Base-by-base conservation (phyloP, 2,329 filamentous ascomycete species). In the Leptographium procerum region DNA sequence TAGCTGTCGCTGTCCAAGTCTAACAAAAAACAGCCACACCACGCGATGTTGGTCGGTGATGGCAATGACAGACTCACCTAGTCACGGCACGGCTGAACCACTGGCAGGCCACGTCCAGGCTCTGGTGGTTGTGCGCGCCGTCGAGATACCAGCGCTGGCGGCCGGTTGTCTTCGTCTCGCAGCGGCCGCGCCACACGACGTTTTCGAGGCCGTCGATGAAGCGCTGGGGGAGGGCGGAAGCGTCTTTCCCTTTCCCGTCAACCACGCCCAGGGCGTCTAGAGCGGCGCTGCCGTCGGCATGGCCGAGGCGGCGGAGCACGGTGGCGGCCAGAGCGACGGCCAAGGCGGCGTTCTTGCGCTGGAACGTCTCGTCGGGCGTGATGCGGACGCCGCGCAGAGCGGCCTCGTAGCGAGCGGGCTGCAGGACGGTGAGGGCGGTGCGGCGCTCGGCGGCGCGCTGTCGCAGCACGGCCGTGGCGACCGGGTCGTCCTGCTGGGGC, bases 121-220 rank as follows among this genome's bases (percentile, higher is more conserved):
- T 95, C 65, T 96, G 91, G 26, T 85, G 76, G 0, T 91, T 96
- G 68, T 96, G 91, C 2, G 89, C 91, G 3, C 91, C 90, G 66
- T 96, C 91, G 19, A 96, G 82, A 63, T 87, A 84, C 90, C 91
- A 96, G 19, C 77, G 78, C 11, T 88, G 70, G 31, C 77, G 75
- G 3, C 71, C 70, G 2, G 73, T 73, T 3, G 73, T 66, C 34
- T 70, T 71, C 2, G 80, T 80, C 68, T 96, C 90, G 66, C 89
- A 95, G 19, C 91, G 80, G 1, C 91, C 91, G 19, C 87, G 80
- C 63, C 91, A 81, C 2, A 77, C 80, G 1, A 89, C 87, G 56
- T 78, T 69, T 63, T 83, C 79, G 2, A 96, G 72, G 0, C 89
- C 90, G 16, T 71, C 72, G 34, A 79, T 69, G 69, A 95, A 86